Conservation (phyloP, 768 basidiomycete species). For the Trichaptum fuscoviolaceum region DNA sequence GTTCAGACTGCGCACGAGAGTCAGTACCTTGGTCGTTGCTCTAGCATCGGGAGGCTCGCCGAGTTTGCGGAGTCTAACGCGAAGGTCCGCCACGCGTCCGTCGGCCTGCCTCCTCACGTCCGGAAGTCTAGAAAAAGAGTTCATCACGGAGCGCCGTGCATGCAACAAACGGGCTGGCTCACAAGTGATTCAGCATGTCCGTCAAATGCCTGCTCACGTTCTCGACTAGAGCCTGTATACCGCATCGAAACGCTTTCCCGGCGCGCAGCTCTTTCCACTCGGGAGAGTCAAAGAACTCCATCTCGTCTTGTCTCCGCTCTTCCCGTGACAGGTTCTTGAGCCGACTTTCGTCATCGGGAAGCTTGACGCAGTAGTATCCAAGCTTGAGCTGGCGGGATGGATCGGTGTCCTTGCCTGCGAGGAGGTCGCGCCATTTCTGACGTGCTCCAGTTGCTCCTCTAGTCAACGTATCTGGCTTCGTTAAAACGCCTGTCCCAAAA, state of each 20-base stretch:
- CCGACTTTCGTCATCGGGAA: constrained; percentile 56
- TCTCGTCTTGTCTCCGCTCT: constrained; percentile 19
- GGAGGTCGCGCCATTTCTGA: constrained; percentile 41
- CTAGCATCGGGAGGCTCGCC: constrained; percentile 33
- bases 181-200: constrained; percentile 47
- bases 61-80: constrained; percentile 35
- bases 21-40: constrained; percentile 34
- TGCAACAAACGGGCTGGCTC: neutral
- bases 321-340: constrained; percentile 27
- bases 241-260: constrained; percentile 51
- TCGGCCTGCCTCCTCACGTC: constrained; percentile 31
- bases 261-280: constrained; percentile 45
- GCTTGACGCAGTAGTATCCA: constrained; percentile 66
- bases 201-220: constrained; percentile 50
- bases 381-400: constrained; percentile 32
- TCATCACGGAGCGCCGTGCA: constrained; percentile 37
- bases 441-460: constrained; percentile 37
- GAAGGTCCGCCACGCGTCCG: constrained; percentile 28
- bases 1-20: constrained; percentile 41
- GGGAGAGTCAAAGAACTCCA: constrained; percentile 40
- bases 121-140: constrained; percentile 38
- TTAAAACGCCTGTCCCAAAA: constrained; percentile 49
- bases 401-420: constrained; percentile 35
- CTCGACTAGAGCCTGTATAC: constrained; percentile 46
- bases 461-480: constrained; percentile 58